Evolutionary conservation across 345 rosid species (phyloP).

Genomic region (Heritiera fomes): DNA sequence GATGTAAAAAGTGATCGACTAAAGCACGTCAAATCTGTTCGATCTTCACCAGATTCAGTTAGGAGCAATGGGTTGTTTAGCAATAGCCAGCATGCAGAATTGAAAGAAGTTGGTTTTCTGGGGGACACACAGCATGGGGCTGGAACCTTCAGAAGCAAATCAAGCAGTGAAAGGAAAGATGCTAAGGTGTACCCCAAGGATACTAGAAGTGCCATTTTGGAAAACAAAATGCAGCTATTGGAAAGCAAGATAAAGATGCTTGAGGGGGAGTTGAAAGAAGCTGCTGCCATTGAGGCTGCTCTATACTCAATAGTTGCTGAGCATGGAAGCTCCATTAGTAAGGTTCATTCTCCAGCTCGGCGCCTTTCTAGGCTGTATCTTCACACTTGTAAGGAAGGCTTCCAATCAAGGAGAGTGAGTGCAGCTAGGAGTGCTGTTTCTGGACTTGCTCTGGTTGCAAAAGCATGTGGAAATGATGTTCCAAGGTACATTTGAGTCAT

Average conservation of each 20-base stretch:
- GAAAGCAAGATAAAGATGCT: conserved; percentile 69
- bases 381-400: conserved; percentile 59
- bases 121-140: conserved; percentile 28
- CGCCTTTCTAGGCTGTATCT: conserved; percentile 87
- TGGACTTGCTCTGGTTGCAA: conserved; percentile 76
- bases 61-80: conserved; percentile 44
- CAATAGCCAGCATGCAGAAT: conserved; percentile 37
- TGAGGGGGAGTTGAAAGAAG: conserved; percentile 88
- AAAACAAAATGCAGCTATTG: conserved; percentile 62
- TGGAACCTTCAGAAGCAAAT: conserved; percentile 35
- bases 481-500: conserved; percentile 57
- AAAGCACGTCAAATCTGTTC: conserved; percentile 73
- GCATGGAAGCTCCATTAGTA: conserved; percentile 84
- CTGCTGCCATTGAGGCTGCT: conserved; percentile 88
- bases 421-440: conserved; percentile 85
- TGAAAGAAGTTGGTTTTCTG: conserved; percentile 33
- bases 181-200: conserved; percentile 53
- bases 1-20: conserved; percentile 48
- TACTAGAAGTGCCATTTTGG: conserved; percentile 42
- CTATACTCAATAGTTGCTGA: conserved; percentile 86
- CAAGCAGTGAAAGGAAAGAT: conserved; percentile 44
- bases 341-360: conserved; percentile 95
- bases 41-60: conserved; percentile 55
- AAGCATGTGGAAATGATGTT: conserved; percentile 95
- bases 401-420: conserved; percentile 58